A percentile compares a stretch with the other conserved stretches of the same genome.
Evolutionary conservation across 805 yeast species (phyloP).

Genomic region (Ogataea dorogensis): DNA sequence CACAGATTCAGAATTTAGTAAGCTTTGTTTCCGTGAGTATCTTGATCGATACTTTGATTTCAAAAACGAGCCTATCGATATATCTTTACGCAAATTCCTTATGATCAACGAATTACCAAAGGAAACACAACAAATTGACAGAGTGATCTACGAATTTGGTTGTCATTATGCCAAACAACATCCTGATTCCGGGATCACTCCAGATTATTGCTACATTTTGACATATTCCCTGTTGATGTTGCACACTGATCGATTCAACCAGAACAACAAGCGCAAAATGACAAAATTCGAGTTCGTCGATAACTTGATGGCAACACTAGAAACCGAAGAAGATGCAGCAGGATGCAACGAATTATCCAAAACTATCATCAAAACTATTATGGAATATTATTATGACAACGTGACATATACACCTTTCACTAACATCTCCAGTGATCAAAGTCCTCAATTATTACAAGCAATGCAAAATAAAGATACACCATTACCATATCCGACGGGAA

Average conservation of each 20-base stretch:
- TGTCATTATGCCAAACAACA: conserved; percentile 46
- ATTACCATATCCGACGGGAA: conserved; percentile 32
- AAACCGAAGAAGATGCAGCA: conserved; percentile 23
- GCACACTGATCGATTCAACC: conserved; percentile 73
- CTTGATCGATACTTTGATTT: conserved; percentile 46
- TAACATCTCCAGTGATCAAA: conserved; percentile 33
- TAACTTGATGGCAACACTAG: conserved; percentile 31
- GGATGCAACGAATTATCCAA: conserved; percentile 23
- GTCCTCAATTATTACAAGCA: conserved; percentile 22
- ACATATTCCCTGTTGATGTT: conserved; percentile 66
- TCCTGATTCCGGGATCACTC: conserved; percentile 34
- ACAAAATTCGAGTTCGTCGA: conserved; percentile 58
- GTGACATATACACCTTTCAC: conserved; percentile 58
- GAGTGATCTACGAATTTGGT: conserved; percentile 60
- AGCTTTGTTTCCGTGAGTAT: conserved; percentile 22
- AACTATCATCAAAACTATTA: conserved; percentile 39
- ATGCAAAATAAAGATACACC: conserved; percentile 10
- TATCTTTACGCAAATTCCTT: conserved; percentile 60
- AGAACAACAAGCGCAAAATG: conserved; percentile 67
- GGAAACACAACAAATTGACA: conserved; percentile 76
- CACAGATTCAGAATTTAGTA: conserved; percentile 31
- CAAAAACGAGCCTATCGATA: conserved; percentile 56
- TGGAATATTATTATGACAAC: conserved; percentile 65
- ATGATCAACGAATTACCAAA: conserved; percentile 60
- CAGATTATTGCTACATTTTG: conserved; percentile 59